A percentile compares a stretch with the other conserved stretches of the same genome.
Evolutionary conservation across 176 grass and related monocot genomes (phyloP).

Genomic region (Oropetium thomaeum): DNA sequence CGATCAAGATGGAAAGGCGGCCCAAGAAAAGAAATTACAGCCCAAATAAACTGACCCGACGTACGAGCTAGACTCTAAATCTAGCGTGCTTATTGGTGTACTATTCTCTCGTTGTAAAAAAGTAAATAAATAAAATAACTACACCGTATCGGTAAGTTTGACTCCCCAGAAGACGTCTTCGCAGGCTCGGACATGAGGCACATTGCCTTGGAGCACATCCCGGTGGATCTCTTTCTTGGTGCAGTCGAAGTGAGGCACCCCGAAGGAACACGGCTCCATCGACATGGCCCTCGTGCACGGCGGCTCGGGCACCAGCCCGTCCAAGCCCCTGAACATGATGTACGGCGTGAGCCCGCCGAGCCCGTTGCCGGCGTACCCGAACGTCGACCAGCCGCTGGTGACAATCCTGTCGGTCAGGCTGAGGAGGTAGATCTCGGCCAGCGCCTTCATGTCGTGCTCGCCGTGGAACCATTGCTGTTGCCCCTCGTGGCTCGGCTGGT

Average conservation of each 20-base stretch:
- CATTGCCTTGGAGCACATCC: neutral
- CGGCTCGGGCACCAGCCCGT: slow-evolving; percentile 13
- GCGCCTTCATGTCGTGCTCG: slow-evolving; percentile 38
- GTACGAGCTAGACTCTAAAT: no score
- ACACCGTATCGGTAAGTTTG: neutral
- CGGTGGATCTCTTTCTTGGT: neutral
- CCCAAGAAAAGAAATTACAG: no score
- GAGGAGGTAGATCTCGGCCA: slow-evolving; percentile 40
- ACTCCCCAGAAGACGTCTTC: neutral
- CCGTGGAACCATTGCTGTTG: neutral
- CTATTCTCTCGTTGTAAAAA: no score
- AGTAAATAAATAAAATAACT: no score
- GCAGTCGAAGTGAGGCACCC: neutral
- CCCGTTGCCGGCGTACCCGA: slow-evolving; percentile 21
- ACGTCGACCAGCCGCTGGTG: slow-evolving; percentile 28
- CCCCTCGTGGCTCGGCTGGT: slow-evolving; percentile 65
- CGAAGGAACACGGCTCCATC: slow-evolving; percentile 15
- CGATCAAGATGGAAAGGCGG: no score
- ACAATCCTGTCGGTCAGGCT: slow-evolving; percentile 21
- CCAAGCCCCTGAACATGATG: slow-evolving; percentile 4
- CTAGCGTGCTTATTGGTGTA: no score
- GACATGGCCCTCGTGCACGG: slow-evolving; percentile 29
- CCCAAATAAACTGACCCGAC: no score
- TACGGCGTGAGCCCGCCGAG: slow-evolving; percentile 30
- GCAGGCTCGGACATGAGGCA: neutral